Conservation (phyloP, 148 eudicot species). For the Rhododendron ferrugineum region DNA sequence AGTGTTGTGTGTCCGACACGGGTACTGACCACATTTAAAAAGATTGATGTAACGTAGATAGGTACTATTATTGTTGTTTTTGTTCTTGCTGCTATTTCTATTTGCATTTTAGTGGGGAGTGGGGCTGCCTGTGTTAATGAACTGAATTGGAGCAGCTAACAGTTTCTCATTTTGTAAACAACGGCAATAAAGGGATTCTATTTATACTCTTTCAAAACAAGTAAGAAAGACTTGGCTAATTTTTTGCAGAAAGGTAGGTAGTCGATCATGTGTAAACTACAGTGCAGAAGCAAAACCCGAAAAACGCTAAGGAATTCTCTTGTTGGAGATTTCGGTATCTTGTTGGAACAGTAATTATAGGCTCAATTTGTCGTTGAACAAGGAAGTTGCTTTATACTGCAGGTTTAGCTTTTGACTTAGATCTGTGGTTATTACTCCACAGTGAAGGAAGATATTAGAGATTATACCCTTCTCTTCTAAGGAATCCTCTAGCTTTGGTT, state of each 20-base stretch:
- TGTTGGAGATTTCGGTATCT: not conserved
- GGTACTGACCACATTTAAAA: not conserved
- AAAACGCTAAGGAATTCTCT: not conserved
- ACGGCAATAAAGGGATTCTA: not conserved
- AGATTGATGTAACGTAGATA: not conserved
- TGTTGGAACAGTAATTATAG: not conserved
- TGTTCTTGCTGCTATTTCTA: not conserved
- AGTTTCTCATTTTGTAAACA: not conserved
- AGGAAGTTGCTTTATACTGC: not conserved
- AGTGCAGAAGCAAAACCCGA: not conserved
- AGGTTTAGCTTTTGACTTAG: not conserved
- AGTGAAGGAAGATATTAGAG: not conserved
- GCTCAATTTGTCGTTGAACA: not conserved
- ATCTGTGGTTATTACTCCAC: not conserved
- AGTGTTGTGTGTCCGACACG: not conserved
- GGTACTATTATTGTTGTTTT: not conserved
- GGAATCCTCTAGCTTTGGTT: not conserved
- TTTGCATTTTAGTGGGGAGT: not conserved
- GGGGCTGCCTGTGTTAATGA: not conserved
- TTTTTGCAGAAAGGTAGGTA: not conserved
- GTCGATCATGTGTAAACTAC: not conserved
- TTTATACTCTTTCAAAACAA: not conserved
- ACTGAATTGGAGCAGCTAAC: not conserved
- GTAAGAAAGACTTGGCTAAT: not conserved
- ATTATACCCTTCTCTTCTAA: not conserved